A percentile compares a stretch with the other conserved stretches of the same genome.
Evolutionary conservation across 495 filamentous ascomycete species (phyloP).

Genomic region (Filosporella fistucella): DNA sequence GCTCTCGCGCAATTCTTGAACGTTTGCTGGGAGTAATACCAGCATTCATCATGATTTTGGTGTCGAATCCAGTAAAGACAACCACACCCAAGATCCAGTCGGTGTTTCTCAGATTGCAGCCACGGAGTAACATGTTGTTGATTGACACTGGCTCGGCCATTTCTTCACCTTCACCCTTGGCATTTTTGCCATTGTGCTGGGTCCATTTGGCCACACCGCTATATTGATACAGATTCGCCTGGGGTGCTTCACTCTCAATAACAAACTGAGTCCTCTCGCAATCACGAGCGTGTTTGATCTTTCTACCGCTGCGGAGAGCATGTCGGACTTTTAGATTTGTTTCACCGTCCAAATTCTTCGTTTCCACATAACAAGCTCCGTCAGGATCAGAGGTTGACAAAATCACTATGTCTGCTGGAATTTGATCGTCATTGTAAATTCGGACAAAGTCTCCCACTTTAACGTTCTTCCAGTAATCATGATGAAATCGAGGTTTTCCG

Average conservation of each 20-base stretch:
- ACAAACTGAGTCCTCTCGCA: conserved; percentile 85
- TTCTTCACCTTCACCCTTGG: conserved; percentile 53
- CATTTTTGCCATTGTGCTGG: conserved; percentile 60
- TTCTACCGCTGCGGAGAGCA: conserved; percentile 78
- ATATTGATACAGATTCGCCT: conserved; percentile 91
- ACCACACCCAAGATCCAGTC: conserved; percentile 97
- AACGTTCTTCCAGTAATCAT: conserved; percentile 91
- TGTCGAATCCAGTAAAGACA: conserved; percentile 92
- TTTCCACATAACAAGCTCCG: conserved; percentile 96
- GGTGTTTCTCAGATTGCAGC: conserved; percentile 90
- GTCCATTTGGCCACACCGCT: conserved; percentile 85
- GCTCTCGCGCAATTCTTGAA: conserved; percentile 79
- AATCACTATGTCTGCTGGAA: conserved; percentile 92
- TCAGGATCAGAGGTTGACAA: conserved; percentile 94
- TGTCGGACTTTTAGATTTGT: conserved; percentile 96
- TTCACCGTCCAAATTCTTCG: conserved; percentile 96
- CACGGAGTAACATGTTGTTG: conserved; percentile 91
- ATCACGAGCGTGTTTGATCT: conserved; percentile 83
- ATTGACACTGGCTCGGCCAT: conserved; percentile 93
- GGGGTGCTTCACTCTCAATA: conserved; percentile 88
- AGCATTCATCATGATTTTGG: conserved; percentile 99
- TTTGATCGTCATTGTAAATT: conserved; percentile 92
- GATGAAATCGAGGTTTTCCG: conserved; percentile 71
- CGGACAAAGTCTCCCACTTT: conserved; percentile 96
- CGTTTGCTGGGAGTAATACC: conserved; percentile 96